phyloP scores from a whole-genome alignment of 2,329 filamentous ascomycete species.

The Alternaria rosae region DNA sequence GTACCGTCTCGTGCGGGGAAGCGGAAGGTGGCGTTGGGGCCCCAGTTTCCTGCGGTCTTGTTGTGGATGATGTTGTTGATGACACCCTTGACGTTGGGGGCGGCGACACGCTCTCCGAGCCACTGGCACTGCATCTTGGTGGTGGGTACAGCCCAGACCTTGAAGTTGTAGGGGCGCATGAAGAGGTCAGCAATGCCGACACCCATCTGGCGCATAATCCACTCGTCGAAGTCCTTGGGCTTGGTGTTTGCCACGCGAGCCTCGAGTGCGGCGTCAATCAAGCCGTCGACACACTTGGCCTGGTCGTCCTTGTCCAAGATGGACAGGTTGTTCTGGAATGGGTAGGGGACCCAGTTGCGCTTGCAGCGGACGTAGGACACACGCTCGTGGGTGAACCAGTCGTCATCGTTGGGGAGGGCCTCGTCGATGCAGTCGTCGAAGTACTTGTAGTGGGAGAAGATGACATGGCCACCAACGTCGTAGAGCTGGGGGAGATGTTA shows the following conservation, averaged over 20 bases:
- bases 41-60: slow-evolving; percentile 97
- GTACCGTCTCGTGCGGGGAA: slow-evolving; percentile 96
- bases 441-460: slow-evolving; percentile 99
- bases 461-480: slow-evolving; percentile 97
- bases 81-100: slow-evolving; percentile 91
- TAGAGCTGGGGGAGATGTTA: slow-evolving; percentile 70
- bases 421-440: slow-evolving; percentile 99
- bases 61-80: slow-evolving; percentile 94
- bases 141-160: slow-evolving; percentile 98
- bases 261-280: slow-evolving; percentile 93
- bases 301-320: slow-evolving; percentile 98
- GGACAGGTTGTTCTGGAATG: slow-evolving; percentile 99
- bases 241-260: slow-evolving; percentile 86
- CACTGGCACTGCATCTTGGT: slow-evolving; percentile 99
- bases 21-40: slow-evolving; percentile 96
- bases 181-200: slow-evolving; percentile 90
- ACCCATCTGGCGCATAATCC: slow-evolving; percentile 93
- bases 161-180: slow-evolving; percentile 99
- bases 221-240: slow-evolving; percentile 97
- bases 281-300: slow-evolving; percentile 89
- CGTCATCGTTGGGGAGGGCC: slow-evolving; percentile 88
- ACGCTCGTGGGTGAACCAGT: slow-evolving; percentile 98
- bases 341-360: slow-evolving; percentile 95
- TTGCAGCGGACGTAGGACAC: slow-evolving; percentile 99
- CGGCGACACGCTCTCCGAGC: slow-evolving; percentile 98